These are phyloP conservation scores for Blastocystis sp. DNA, from an alignment of 352 stramenopile species.

Conservation along the genomic window DNA sequence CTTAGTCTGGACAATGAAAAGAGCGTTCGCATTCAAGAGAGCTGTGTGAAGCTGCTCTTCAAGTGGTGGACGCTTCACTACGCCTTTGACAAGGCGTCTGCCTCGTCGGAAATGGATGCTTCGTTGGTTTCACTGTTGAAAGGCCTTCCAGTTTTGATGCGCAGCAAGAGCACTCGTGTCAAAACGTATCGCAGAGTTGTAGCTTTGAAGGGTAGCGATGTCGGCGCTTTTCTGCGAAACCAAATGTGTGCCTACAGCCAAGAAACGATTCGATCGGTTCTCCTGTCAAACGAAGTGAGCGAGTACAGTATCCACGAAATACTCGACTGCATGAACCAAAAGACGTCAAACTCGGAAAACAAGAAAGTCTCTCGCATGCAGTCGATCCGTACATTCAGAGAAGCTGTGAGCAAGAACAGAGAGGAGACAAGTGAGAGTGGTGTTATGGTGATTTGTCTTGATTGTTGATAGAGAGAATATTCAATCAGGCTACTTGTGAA, in stretches of 20 bases:
- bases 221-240: background rate
- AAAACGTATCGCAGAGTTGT: background rate
- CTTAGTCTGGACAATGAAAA: background rate
- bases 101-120: background rate
- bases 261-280: background rate
- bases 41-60: background rate
- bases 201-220: background rate
- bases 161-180: background rate
- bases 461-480: background rate
- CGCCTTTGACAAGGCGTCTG: background rate
- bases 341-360: no score
- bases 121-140: background rate
- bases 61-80: constrained; percentile 4
- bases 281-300: constrained; percentile 1
- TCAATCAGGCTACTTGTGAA: background rate
- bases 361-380: no score
- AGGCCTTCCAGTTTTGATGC: background rate
- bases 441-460: background rate
- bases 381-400: background rate
- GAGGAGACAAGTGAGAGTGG: background rate
- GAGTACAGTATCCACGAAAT: constrained; percentile 3
- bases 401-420: background rate
- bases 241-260: background rate
- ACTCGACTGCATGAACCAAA: background rate
- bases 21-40: background rate